Base-by-base conservation (phyloP, 2,329 filamentous ascomycete genomes). In the Helotiales sp. region DNA sequence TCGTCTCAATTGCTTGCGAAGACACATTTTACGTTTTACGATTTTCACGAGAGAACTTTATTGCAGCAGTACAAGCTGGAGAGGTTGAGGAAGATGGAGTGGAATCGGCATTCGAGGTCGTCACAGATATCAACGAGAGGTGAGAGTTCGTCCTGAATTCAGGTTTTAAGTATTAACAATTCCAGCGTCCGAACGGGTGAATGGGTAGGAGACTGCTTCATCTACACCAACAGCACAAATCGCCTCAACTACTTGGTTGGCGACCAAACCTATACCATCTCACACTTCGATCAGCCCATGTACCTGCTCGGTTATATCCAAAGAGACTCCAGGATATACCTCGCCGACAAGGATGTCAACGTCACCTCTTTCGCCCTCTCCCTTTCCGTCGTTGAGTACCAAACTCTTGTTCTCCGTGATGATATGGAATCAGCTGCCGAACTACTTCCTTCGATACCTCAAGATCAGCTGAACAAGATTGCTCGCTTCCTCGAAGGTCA, bases 161-260 rank as follows among this genome's bases (percentile, higher is more conserved):
- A n/a, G 7, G 31, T 24, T 25, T 50, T 10, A 3, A 29, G 30
- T 53, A 42, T 69, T 73, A 69, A 67, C 57, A 58, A 31, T 46
- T 31, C 54, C 61, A 91, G 88, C 63, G 92, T 98, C 52, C 89
- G 91, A 64, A 97, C 93, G 19, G 95, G 93, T 67, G 90, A 96
- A 77, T 99, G 95, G 95, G 90, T 99, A 57, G 95, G 95, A 62
- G 95, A 99, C 77, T 96, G 93, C 79, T 96, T 99, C 81, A 93
- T 98, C 73, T 99, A 98, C 82, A 97, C 95, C 55, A 98, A 96
- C 81, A 90, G 84, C 73, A 96, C 93, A 9, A 97, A 98, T 80
- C 90, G 95, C 61, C 81, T 99, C 59, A 98, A 98, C 80, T 98
- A 98, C 77, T 85, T 99, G 22, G 93, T 99, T 13, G 95, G 95